Conservation (phyloP, 1,139 yeast genomes). For the Pichia sp. region DNA sequence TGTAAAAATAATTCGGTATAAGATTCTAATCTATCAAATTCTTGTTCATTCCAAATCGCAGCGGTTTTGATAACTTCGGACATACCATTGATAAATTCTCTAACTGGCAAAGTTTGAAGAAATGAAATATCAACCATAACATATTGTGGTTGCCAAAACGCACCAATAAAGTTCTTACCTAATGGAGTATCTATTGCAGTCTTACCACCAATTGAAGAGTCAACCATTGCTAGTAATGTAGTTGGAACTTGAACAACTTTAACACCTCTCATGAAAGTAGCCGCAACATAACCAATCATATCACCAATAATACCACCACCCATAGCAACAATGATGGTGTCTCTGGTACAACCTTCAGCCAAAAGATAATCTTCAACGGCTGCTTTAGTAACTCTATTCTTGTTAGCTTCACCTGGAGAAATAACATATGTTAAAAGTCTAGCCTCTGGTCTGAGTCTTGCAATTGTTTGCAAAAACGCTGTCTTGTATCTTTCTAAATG, state of each 20-base stretch:
- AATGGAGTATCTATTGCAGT: slow-evolving; percentile 98
- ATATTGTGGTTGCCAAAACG: slow-evolving; percentile 93
- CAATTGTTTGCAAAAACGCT: slow-evolving; percentile 35
- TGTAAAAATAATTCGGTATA: slow-evolving; percentile 64
- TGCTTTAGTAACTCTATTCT: slow-evolving; percentile 84
- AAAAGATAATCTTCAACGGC: slow-evolving; percentile 88
- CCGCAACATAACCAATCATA: slow-evolving; percentile 98
- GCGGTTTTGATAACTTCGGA: slow-evolving; percentile 98
- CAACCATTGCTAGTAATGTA: slow-evolving; percentile 92
- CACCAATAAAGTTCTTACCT: slow-evolving; percentile 95
- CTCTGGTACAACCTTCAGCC: slow-evolving; percentile 88
- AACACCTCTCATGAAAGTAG: slow-evolving; percentile 98
- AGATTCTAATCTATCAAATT: slow-evolving; percentile 76
- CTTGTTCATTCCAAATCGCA: slow-evolving; percentile 92
- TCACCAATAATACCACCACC: slow-evolving; percentile 99
- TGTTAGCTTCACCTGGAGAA: slow-evolving; percentile 91
- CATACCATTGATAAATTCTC: slow-evolving; percentile 97
- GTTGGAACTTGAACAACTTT: slow-evolving; percentile 93
- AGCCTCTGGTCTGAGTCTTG: slow-evolving; percentile 33
- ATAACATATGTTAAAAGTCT: slow-evolving; percentile 70
- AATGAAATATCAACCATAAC: slow-evolving; percentile 86
- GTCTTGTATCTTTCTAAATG: slow-evolving; percentile 42
- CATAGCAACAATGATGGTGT: slow-evolving; percentile 87
- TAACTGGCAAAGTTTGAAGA: slow-evolving; percentile 79
- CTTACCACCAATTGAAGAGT: slow-evolving; percentile 96